Evolutionary conservation across 495 filamentous ascomycete species (phyloP).

Genomic region (Penicillium argentinense): DNA sequence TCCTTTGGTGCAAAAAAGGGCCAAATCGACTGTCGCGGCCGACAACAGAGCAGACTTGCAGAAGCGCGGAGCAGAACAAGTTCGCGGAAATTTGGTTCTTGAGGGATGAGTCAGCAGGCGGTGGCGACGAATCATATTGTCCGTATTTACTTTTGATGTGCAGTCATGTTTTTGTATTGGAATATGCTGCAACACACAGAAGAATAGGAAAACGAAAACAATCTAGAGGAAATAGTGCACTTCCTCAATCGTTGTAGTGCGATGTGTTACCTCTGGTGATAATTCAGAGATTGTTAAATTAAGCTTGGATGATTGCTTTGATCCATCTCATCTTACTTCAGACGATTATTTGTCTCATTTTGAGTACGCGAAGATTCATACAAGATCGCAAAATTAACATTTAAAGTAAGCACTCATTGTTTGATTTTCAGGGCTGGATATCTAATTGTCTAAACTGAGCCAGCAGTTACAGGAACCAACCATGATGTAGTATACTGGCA

Average conservation of each 20-base stretch:
- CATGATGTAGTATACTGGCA: constrained; percentile 16
- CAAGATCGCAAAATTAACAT: no score
- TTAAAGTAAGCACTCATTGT: not conserved
- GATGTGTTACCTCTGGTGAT: no score
- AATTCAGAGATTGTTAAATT: no score
- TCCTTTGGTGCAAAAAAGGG: not conserved
- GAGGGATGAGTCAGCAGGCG: constrained; percentile 23
- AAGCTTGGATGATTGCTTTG: no score
- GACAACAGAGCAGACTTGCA: not conserved
- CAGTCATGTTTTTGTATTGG: no score
- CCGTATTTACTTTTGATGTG: constrained; percentile 18
- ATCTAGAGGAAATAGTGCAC: no score
- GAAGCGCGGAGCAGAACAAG: constrained; percentile 4
- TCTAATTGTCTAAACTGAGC: constrained; percentile 14
- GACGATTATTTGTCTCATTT: no score
- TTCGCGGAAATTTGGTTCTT: constrained; percentile 14
- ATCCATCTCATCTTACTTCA: no score
- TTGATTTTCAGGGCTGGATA: constrained; percentile 5
- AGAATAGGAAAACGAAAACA: no score
- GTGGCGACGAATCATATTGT: constrained; percentile 14
- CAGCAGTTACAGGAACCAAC: constrained; percentile 17
- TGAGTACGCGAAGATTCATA: no score
- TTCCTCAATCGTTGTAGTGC: no score
- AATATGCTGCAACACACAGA: no score
- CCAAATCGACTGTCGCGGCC: not conserved